Percentiles rank a stretch among this genome's conserved stretches.
phyloP scores from a whole-genome alignment of 1,284 basidiomycete species.

The Pascua sp. region DNA sequence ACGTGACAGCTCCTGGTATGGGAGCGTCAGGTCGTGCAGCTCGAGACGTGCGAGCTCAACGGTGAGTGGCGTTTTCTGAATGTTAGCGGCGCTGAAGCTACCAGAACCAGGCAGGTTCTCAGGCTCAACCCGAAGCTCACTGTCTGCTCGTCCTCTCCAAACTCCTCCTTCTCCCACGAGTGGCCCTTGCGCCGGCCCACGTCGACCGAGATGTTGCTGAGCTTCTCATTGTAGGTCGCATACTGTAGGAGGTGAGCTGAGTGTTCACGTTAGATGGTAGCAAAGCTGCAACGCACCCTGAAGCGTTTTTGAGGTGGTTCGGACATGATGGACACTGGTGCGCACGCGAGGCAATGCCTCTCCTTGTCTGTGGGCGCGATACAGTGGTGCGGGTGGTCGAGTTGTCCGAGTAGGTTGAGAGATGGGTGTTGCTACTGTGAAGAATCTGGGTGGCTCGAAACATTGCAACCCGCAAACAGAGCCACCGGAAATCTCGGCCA shows the following conservation, averaged over 20 bases:
- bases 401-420: too few species aligned
- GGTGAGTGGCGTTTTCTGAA: constrained; percentile 43
- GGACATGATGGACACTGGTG: constrained; percentile 22
- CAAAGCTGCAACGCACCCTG: constrained; percentile 26
- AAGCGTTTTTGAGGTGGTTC: constrained; percentile 46
- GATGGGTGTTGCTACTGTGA: too few species aligned
- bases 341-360: background rate
- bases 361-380: too few species aligned
- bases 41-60: constrained; percentile 46
- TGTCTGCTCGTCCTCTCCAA: constrained; percentile 39
- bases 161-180: constrained; percentile 45
- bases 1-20: constrained; percentile 68
- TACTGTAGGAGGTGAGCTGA: constrained; percentile 27
- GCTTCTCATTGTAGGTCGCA: constrained; percentile 44
- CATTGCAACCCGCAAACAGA: background rate
- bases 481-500: background rate
- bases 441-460: too few species aligned
- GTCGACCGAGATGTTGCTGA: constrained; percentile 44
- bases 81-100: background rate
- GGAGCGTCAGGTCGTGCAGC: constrained; percentile 67
- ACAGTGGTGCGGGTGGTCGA: too few species aligned
- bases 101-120: background rate
- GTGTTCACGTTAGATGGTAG: background rate
- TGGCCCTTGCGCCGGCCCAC: constrained; percentile 42
- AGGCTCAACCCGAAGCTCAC: constrained; percentile 18